Conservation (phyloP, 345 rosid genomes). For the Trapa bicornis region DNA sequence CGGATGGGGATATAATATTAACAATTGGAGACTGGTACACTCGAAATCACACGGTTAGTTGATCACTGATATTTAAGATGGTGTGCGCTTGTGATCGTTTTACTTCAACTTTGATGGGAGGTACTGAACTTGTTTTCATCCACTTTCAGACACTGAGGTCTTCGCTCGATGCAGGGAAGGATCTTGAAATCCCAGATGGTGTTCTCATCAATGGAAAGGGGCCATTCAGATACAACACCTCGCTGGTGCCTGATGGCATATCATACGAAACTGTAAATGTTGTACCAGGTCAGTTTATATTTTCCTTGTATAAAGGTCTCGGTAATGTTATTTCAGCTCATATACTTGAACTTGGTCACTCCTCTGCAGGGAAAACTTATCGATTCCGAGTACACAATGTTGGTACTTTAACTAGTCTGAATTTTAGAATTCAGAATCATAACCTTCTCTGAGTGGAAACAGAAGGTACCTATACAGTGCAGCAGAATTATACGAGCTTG, state of each 20-base stretch:
- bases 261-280: conserved; percentile 51
- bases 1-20: conserved; percentile 60
- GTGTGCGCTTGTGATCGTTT: neutral
- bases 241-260: conserved; percentile 72
- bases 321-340: neutral
- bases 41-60: conserved; percentile 59
- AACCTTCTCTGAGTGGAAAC: conserved; percentile 73
- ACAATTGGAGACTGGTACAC: conserved; percentile 88
- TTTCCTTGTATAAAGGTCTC: no score
- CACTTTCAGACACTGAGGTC: conserved; percentile 51
- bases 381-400: conserved; percentile 78
- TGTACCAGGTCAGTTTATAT: conserved; percentile 44
- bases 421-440: conserved; percentile 91
- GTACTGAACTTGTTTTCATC: conserved; percentile 1
- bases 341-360: conserved; percentile 1
- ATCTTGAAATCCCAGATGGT: conserved; percentile 92
- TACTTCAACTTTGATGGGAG: neutral
- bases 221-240: conserved; percentile 60
- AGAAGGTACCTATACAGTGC: conserved; percentile 61
- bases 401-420: conserved; percentile 83
- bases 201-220: conserved; percentile 96
- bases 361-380: conserved; percentile 69
- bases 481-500: conserved; percentile 61
- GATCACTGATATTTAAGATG: neutral
- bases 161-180: conserved; percentile 64